phyloP scores from a whole-genome alignment of 176 grass and related monocot species.

The Stipa capillata region DNA sequence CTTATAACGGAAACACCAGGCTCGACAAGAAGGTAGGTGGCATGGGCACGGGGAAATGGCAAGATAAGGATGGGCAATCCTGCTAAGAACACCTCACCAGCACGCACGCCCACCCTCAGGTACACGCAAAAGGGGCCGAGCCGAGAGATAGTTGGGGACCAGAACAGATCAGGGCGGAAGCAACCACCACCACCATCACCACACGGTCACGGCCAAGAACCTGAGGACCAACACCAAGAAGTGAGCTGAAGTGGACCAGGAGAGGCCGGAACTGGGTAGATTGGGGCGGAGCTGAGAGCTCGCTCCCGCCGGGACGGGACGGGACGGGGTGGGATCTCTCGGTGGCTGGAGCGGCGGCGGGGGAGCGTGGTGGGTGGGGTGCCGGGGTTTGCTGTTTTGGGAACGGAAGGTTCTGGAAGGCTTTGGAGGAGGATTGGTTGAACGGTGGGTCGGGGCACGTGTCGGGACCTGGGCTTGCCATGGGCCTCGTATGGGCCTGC shows the following conservation, averaged over 20 bases:
- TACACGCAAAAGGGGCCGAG: neutral
- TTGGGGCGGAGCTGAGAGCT: neutral
- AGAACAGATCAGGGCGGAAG: neutral
- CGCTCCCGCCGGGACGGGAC: no score
- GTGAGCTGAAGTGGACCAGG: neutral
- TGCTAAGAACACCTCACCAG: neutral
- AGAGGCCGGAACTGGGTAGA: neutral
- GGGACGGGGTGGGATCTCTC: neutral
- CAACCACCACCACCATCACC: neutral
- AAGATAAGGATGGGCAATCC: conserved; percentile 20
- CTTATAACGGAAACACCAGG: neutral
- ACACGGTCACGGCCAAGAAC: neutral
- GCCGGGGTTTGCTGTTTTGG: neutral
- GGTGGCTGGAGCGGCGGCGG: neutral
- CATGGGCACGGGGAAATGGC: neutral
- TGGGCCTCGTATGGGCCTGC: conserved; percentile 4
- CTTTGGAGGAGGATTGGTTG: neutral
- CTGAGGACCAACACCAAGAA: neutral
- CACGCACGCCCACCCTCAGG: neutral
- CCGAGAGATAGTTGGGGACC: neutral
- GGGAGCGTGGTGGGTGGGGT: neutral
- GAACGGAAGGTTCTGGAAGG: conserved; percentile 54
- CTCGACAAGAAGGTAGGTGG: neutral
- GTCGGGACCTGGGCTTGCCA: neutral
- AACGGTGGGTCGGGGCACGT: neutral